Conservation (phyloP, 345 rosid genomes). For the Mercurialis annua region DNA sequence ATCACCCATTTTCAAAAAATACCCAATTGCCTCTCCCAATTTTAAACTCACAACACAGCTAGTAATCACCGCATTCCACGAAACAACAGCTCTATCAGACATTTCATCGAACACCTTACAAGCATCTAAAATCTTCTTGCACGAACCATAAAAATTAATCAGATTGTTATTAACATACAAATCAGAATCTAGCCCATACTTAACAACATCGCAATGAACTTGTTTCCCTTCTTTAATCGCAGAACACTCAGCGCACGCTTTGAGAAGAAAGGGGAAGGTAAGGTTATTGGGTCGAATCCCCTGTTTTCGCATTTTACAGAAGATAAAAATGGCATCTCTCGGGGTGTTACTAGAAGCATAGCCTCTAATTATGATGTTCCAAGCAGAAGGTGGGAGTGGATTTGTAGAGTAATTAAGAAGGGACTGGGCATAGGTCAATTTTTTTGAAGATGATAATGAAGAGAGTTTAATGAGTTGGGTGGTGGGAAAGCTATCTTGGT, state of each 20-base stretch:
- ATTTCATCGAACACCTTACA: constrained; percentile 71
- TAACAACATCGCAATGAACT: constrained; percentile 56
- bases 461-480: constrained; percentile 50
- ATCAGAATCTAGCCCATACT: constrained; percentile 61
- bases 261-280: constrained; percentile 70
- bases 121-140: constrained; percentile 52
- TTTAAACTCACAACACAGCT: constrained; percentile 45
- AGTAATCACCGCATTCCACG: constrained; percentile 77
- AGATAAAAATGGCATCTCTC: constrained; percentile 46
- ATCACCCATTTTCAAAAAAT: constrained; percentile 51
- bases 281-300: constrained; percentile 57
- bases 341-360: constrained; percentile 53
- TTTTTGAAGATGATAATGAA: constrained; percentile 44
- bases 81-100: constrained; percentile 55
- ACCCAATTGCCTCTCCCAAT: constrained; percentile 41
- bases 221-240: constrained; percentile 59
- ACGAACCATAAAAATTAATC: constrained; percentile 63
- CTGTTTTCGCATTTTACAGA: constrained; percentile 54
- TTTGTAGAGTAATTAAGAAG: constrained; percentile 38
- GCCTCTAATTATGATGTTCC: constrained; percentile 68
- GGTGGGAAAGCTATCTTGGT: constrained; percentile 39
- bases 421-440: constrained; percentile 43
- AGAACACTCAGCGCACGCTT: constrained; percentile 49
- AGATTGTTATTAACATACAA: constrained; percentile 62
- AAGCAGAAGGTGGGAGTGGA: constrained; percentile 46